Evolutionary conservation across 2,329 filamentous ascomycete genomes (phyloP).

Genomic region (Rasamsonia emersonii): DNA sequence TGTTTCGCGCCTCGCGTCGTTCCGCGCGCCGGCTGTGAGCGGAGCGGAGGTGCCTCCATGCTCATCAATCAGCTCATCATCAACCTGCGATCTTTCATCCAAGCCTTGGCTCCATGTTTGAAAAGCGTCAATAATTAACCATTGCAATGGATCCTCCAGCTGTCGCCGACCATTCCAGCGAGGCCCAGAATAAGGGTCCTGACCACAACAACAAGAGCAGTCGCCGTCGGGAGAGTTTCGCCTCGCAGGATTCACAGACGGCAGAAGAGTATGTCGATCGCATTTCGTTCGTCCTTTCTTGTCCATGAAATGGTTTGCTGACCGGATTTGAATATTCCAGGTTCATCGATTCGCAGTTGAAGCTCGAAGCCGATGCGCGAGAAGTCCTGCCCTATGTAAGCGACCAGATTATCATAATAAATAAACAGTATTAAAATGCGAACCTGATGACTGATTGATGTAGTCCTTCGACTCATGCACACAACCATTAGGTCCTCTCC

Average conservation of each 20-base stretch:
- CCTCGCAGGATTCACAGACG: conserved; percentile 58
- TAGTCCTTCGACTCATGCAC: conserved; percentile 93
- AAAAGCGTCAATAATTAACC: background rate
- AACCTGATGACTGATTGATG: conserved; percentile 10
- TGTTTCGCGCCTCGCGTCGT: too few relatives aligned
- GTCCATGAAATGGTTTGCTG: background rate
- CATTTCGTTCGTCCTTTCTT: background rate
- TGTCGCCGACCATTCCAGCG: conserved; percentile 6
- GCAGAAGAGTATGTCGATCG: conserved; percentile 52
- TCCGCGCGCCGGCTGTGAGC: too few relatives aligned
- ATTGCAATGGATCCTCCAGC: conserved; percentile 15
- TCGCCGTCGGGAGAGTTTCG: conserved; percentile 28
- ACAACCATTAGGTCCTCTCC: conserved; percentile 74
- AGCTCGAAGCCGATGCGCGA: conserved; percentile 87
- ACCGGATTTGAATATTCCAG: conserved; percentile 34
- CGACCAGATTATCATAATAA: conserved; percentile 2
- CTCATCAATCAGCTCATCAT: too few relatives aligned
- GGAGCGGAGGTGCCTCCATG: too few relatives aligned
- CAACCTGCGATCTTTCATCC: too few relatives aligned
- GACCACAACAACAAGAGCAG: conserved; percentile 6
- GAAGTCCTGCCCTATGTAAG: conserved; percentile 87
- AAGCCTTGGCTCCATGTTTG: too few relatives aligned
- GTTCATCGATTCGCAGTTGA: conserved; percentile 81
- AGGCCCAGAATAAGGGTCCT: conserved; percentile 6
- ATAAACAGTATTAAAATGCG: background rate